phyloP scores from a whole-genome alignment of 129 eudicot genomes.

The Cynara cardunculus region DNA sequence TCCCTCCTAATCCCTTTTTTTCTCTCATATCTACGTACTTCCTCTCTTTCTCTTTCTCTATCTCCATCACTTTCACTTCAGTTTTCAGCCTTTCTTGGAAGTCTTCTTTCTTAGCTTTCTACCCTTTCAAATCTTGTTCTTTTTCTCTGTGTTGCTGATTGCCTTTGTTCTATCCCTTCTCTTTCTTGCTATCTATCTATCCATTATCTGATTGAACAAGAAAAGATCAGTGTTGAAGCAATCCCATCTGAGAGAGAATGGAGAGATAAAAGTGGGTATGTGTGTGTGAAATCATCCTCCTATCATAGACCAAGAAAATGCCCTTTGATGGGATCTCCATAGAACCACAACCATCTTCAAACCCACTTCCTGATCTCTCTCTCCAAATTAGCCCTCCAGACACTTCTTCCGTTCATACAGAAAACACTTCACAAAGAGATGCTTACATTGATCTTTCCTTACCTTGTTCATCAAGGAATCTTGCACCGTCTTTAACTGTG shows the following conservation, averaged over 20 bases:
- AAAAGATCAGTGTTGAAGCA: not conserved
- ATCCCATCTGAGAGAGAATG: not conserved
- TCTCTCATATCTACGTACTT: not conserved
- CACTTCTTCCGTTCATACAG: slow-evolving; percentile 2
- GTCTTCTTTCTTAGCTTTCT: not conserved
- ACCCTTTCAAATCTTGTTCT: not conserved
- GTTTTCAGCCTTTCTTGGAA: slow-evolving; percentile 2
- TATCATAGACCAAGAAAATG: slow-evolving; percentile 26
- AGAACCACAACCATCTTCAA: slow-evolving; percentile 34
- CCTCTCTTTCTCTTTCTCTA: not conserved
- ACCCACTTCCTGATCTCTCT: slow-evolving; percentile 62
- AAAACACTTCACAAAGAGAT: not conserved
- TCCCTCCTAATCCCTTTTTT: not conserved
- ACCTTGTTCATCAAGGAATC: slow-evolving; percentile 19
- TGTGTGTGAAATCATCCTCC: not conserved
- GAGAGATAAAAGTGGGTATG: no score
- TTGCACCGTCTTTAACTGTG: not conserved
- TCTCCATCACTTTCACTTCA: not conserved
- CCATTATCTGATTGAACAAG: not conserved
- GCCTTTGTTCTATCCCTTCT: not conserved
- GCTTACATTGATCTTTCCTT: slow-evolving; percentile 42
- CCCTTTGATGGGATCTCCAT: slow-evolving; percentile 50
- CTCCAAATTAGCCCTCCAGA: slow-evolving; percentile 68
- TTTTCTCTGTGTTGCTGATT: not conserved
- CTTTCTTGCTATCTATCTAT: not conserved